A percentile compares a stretch with the other conserved stretches of the same genome.
Evolutionary conservation across 2,329 filamentous ascomycete genomes (phyloP).

Genomic region (Capronia coronata): DNA sequence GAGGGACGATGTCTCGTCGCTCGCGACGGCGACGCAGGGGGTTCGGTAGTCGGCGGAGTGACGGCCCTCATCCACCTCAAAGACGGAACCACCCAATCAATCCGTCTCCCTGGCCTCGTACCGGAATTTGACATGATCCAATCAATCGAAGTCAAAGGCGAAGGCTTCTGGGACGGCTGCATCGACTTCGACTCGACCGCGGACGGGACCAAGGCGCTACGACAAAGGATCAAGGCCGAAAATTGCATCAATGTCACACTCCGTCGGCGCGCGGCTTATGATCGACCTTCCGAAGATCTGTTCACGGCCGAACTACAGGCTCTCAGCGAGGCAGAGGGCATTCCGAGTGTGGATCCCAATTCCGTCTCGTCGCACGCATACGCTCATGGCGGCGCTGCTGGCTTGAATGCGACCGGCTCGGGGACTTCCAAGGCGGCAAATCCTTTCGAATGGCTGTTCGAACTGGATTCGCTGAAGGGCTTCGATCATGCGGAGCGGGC

Average conservation of each 20-base stretch:
- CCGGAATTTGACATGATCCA: conserved; percentile 39
- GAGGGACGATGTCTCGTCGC: conserved; percentile 84
- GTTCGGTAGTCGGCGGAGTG: conserved; percentile 69
- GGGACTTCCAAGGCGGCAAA: conserved; percentile 30
- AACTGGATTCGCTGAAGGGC: conserved; percentile 48
- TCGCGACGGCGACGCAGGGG: conserved; percentile 76
- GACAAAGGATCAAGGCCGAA: conserved; percentile 25
- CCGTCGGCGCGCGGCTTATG: conserved; percentile 61
- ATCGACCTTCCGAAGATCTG: conserved; percentile 45
- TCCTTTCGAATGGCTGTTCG: conserved; percentile 69
- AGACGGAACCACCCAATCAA: conserved; percentile 32
- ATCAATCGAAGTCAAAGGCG: conserved; percentile 37
- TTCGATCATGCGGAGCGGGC: conserved; percentile 61
- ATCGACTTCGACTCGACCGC: conserved; percentile 62
- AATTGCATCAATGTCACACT: conserved; percentile 63
- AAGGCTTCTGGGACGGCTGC: conserved; percentile 73
- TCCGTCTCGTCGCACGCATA: conserved; percentile 25
- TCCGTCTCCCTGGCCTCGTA: conserved; percentile 53
- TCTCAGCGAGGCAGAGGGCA: conserved; percentile 55
- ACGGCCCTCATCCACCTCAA: conserved; percentile 53
- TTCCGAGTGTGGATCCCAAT: conserved; percentile 31
- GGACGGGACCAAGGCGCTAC: conserved; percentile 31
- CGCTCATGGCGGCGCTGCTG: conserved; percentile 25
- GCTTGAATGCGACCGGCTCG: conserved; percentile 8
- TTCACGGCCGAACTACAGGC: conserved; percentile 71